These are phyloP conservation scores for Medicago truncatula DNA, from an alignment of 306 rosid genomes.

Conservation along the genomic window DNA sequence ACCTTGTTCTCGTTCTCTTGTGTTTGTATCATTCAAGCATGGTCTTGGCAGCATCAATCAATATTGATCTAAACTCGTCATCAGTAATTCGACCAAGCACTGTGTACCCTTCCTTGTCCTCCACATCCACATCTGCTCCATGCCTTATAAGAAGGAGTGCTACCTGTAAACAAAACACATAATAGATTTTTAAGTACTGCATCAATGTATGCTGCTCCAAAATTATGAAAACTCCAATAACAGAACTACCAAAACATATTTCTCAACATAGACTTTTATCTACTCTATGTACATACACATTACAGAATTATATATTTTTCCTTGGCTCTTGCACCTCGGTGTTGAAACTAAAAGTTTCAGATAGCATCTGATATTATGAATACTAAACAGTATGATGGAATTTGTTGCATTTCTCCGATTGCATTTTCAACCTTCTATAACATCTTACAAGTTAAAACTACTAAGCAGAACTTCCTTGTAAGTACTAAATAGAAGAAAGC, in stretches of 20 bases:
- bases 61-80: conserved; percentile 57
- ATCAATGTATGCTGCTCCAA: not conserved
- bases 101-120: conserved; percentile 92
- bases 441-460: too few species aligned
- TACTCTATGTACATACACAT: too few species aligned
- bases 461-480: too few species aligned
- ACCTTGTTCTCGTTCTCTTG: conserved; percentile 8
- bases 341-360: too few species aligned
- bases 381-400: too few species aligned
- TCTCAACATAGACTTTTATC: not conserved
- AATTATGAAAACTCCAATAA: conserved; percentile 11
- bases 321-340: too few species aligned
- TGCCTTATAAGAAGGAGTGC: conserved; percentile 88
- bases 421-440: too few species aligned
- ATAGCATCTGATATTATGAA: too few species aligned
- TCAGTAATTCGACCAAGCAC: conserved; percentile 85
- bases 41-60: conserved; percentile 88
- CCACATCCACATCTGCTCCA: conserved; percentile 91
- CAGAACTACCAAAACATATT: conserved; percentile 26
- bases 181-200: not conserved
- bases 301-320: too few species aligned
- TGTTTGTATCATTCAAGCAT: conserved; percentile 63
- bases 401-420: too few species aligned
- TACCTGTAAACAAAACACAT: conserved; percentile 49
- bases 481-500: too few species aligned